phyloP scores from a whole-genome alignment of 164 flowering plant genomes.

The Piper longum region DNA sequence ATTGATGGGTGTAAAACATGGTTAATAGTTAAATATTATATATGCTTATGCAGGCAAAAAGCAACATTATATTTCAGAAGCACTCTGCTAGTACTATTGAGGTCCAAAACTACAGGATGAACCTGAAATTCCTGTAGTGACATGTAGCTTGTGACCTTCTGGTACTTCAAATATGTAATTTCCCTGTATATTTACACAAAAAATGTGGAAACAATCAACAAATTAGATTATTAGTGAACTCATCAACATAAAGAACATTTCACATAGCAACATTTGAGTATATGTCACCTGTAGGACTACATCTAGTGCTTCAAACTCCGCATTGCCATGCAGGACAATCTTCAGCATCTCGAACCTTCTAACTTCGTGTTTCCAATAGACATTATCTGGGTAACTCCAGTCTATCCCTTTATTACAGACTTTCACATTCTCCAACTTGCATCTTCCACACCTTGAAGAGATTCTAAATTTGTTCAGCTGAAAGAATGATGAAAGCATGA shows the following conservation, averaged over 20 bases:
- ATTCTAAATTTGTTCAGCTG: background rate
- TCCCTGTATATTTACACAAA: conserved; percentile 33
- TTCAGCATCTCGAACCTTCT: conserved; percentile 52
- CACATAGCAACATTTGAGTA: background rate
- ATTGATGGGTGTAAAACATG: background rate
- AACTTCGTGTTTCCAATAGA: conserved; percentile 85
- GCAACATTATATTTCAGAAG: background rate
- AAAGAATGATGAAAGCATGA: background rate
- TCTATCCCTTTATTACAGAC: conserved; percentile 72
- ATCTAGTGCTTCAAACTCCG: conserved; percentile 86
- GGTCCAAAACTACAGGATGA: background rate
- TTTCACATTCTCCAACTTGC: conserved; percentile 61
- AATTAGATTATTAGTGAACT: background rate
- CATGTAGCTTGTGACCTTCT: conserved; percentile 60
- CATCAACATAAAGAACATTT: background rate
- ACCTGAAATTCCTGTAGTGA: conserved; percentile 64
- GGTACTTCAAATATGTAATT: conserved; percentile 87
- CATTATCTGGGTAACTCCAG: conserved; percentile 52
- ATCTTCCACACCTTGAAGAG: conserved; percentile 59
- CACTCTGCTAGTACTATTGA: background rate
- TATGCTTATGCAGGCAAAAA: background rate
- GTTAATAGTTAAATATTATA: background rate
- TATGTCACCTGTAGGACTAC: conserved; percentile 50
- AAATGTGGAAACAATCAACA: background rate
- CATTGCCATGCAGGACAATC: conserved; percentile 83